Evolutionary conservation across 2,329 filamentous ascomycete genomes (phyloP).

Genomic region (Trichoderma atrobrunneum): DNA sequence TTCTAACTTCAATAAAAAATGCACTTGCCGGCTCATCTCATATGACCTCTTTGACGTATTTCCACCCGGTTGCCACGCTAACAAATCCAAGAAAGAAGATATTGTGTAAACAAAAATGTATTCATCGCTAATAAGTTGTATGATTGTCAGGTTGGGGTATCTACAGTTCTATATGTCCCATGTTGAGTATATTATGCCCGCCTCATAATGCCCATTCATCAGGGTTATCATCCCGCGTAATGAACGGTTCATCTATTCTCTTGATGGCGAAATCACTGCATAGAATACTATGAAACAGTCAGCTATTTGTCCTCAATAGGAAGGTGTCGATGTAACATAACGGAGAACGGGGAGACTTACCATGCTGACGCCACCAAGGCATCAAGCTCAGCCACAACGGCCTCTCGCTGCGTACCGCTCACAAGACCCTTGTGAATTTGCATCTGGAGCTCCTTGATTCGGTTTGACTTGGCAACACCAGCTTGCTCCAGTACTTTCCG

Average conservation of each 20-base stretch:
- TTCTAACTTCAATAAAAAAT: background rate
- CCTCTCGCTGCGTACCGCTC: constrained; percentile 69
- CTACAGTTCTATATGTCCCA: constrained; percentile 17
- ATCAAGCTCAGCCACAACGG: constrained; percentile 84
- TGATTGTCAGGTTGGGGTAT: constrained; percentile 12
- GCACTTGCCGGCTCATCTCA: background rate
- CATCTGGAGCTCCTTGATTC: constrained; percentile 81
- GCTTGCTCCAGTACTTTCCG: constrained; percentile 80
- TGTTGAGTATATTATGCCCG: background rate
- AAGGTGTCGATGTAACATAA: background rate
- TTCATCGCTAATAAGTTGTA: constrained; percentile 4
- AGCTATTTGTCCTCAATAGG: background rate
- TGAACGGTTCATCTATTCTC: constrained; percentile 89
- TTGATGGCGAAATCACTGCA: constrained; percentile 96
- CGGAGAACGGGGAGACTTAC: constrained; percentile 46
- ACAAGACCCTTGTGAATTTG: constrained; percentile 76
- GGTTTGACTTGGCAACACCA: constrained; percentile 69
- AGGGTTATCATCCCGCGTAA: constrained; percentile 67
- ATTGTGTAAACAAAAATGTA: background rate
- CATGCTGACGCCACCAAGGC: constrained; percentile 87
- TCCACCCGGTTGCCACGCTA: background rate
- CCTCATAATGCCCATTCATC: constrained; percentile 73
- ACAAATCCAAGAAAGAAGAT: background rate
- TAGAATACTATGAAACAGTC: constrained; percentile 62
- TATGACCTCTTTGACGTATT: background rate